These are phyloP conservation scores for Vachellia pachyceras DNA, from an alignment of 306 rosid species.

Conservation along the genomic window DNA sequence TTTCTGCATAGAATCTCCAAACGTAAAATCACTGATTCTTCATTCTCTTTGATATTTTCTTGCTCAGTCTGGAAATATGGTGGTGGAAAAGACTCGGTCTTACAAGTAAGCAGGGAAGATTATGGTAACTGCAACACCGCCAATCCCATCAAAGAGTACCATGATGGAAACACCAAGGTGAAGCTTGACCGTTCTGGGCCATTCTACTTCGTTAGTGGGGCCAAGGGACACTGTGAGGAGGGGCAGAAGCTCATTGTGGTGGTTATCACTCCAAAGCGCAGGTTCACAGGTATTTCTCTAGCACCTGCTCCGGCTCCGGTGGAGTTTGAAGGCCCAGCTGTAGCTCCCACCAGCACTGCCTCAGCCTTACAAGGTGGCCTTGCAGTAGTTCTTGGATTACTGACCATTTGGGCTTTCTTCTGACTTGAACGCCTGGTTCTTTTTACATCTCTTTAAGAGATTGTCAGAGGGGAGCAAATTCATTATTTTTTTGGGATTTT, in stretches of 20 bases:
- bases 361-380: slow-evolving; percentile 46
- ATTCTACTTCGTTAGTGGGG: slow-evolving; percentile 82
- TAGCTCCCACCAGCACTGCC: slow-evolving; percentile 78
- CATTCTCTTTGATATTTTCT: background rate
- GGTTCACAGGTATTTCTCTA: slow-evolving; percentile 52
- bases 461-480: background rate
- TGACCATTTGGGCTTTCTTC: slow-evolving; percentile 47
- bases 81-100: slow-evolving; percentile 76
- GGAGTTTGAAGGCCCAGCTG: slow-evolving; percentile 65
- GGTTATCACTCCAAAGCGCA: slow-evolving; percentile 64
- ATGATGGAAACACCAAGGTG: slow-evolving; percentile 74
- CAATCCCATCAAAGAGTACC: slow-evolving; percentile 54
- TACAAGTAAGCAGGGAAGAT: slow-evolving; percentile 70
- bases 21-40: slow-evolving; percentile 3
- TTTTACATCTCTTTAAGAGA: background rate
- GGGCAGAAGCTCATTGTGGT: slow-evolving; percentile 81
- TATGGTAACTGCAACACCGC: slow-evolving; percentile 61
- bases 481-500: slow-evolving; percentile 6
- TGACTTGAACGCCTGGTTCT: slow-evolving; percentile 38
- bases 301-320: slow-evolving; percentile 66
- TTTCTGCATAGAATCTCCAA: background rate
- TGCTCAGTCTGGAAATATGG: slow-evolving; percentile 78
- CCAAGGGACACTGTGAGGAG: slow-evolving; percentile 74
- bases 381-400: slow-evolving; percentile 48
- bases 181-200: slow-evolving; percentile 70